These are phyloP conservation scores for Aschersonia sp. DNA, from an alignment of 2,329 filamentous ascomycete species.

Conservation along the genomic window DNA sequence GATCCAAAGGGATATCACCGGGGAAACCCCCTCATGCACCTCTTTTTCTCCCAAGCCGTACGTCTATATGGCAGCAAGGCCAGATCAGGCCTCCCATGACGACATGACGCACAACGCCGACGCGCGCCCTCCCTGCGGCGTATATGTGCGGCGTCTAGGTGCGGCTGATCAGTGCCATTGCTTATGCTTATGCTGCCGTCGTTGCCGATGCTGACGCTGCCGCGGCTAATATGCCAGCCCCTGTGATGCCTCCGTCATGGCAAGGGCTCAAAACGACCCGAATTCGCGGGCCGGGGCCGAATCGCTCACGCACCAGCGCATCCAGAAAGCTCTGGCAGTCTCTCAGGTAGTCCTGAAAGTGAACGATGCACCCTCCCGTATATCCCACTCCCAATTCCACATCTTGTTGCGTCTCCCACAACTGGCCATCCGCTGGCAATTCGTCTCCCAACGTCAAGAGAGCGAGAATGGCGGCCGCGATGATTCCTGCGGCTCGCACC, in stretches of 20 bases:
- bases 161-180: too few relatives aligned
- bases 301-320: conserved; percentile 22
- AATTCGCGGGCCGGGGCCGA: conserved; percentile 16
- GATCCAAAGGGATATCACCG: neutral
- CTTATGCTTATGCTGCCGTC: neutral
- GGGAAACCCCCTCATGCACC: too few relatives aligned
- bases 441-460: conserved; percentile 57
- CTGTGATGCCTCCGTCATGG: conserved; percentile 47
- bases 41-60: too few relatives aligned
- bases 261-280: conserved; percentile 38
- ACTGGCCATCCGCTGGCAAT: conserved; percentile 26
- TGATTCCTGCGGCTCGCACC: conserved; percentile 56
- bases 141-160: too few relatives aligned
- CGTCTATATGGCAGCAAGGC: too few relatives aligned
- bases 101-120: neutral
- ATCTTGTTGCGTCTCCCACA: conserved; percentile 4
- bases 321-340: conserved; percentile 60
- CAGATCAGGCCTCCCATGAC: neutral
- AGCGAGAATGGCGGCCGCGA: conserved; percentile 59
- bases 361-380: conserved; percentile 67
- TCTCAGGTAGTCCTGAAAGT: conserved; percentile 59
- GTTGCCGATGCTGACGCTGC: conserved; percentile 9
- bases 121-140: neutral
- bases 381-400: conserved; percentile 61
- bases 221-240: conserved; percentile 45